phyloP scores from a whole-genome alignment of 169 alveolate genomes.

The Plasmodium falciparum region DNA sequence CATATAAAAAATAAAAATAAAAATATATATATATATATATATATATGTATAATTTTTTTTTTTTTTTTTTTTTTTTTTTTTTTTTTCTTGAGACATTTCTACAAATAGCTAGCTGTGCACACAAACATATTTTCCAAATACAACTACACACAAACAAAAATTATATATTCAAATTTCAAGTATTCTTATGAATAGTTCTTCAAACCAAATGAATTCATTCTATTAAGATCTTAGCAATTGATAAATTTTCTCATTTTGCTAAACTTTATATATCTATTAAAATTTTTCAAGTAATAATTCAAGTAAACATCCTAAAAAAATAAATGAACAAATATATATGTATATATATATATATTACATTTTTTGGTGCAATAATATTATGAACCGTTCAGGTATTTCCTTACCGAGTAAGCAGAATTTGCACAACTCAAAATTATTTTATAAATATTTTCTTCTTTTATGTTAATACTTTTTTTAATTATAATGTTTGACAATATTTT shows the following conservation, averaged over 20 bases:
- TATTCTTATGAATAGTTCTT: conserved; percentile 11
- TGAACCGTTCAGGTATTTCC: neutral
- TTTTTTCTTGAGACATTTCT: conserved; percentile 12
- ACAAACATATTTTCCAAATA: conserved; percentile 25
- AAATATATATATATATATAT: neutral
- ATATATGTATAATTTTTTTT: neutral
- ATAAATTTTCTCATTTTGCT: conserved; percentile 52
- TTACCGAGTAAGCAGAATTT: conserved; percentile 71
- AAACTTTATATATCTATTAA: conserved; percentile 51
- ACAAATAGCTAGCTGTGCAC: conserved; percentile 25
- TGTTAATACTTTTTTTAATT: conserved; percentile 51
- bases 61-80: neutral
- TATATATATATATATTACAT: neutral
- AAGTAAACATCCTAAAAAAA: conserved; percentile 41
- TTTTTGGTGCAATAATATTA: neutral
- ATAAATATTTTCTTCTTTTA: conserved; percentile 42
- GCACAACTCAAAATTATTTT: conserved; percentile 59
- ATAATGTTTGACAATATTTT: conserved; percentile 29
- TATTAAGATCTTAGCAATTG: conserved; percentile 61
- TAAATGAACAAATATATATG: neutral
- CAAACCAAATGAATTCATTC: neutral
- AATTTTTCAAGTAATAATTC: conserved; percentile 58
- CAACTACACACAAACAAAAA: conserved; percentile 22
- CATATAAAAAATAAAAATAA: neutral
- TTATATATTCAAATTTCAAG: conserved; percentile 13